Evolutionary conservation across 2,329 filamentous ascomycete genomes (phyloP), one percentile per base, ranked within the genome.

Genomic region (Karstenula rhodostoma): DNA sequence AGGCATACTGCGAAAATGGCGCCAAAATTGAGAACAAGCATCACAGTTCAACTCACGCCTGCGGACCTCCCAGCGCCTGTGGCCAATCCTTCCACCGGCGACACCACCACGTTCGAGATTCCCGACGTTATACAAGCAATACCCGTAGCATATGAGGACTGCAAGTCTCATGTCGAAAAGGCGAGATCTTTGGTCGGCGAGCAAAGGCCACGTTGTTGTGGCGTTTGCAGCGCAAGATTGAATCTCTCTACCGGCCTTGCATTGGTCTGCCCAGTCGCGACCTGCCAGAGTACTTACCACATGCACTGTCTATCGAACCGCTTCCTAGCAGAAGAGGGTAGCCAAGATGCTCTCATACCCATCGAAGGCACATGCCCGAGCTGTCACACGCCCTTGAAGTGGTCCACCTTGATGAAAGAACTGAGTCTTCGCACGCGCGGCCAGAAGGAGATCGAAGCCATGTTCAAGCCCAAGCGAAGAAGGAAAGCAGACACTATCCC

Each of bases 391-490:
- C 77, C 81, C 4, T 79, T 93, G 1, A 75, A 82, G 53, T 98
- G 94, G 94, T 82, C 84, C 0, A 86, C 90, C 50, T 86, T 97
- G 79, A 90, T 96, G 80, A 94, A 89, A 73, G 94, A 96, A 73
- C 78, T 96, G 67, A 95, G 86, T 53, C 79, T 97, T 51, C 85
- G 94, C 33, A 81, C 87, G 37, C 85, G 92, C 25, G 93, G 90
- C 0, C 78, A 84, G 57, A 90, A 90, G 59, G 90, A 93, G 65
- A 80, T 94, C 0, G 85, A 88, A 43, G 87, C 87, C 66, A 70
- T 97, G 27, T 82, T 93, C 67, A 91, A 87, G 74, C 79, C 79
- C 60, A 81, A 79, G 61, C 78, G 76, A n/a, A 71, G 63, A 15
- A 78, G 72, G 64, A 74, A 76, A 64, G 54, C 72, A 56, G 62